Base-by-base conservation (phyloP, 2,329 filamentous ascomycete species). In the Sclerotinia subarctica region DNA sequence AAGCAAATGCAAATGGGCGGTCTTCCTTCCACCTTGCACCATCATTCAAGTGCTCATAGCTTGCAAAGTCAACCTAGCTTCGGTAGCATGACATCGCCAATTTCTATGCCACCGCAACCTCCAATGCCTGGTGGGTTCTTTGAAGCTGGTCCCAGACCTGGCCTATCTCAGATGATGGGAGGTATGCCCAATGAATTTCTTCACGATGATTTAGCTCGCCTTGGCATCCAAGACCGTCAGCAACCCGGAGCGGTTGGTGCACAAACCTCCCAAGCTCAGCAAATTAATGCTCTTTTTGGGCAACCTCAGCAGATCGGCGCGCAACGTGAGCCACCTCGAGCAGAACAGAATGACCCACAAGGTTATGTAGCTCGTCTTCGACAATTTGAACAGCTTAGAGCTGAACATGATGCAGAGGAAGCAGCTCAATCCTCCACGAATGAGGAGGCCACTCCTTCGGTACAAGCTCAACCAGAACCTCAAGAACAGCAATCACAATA, bases 41-140 rank as follows among this genome's bases (percentile, higher is more conserved):
- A 98, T 76, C 94, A 98, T 77, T 94, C 93, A 0, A 98, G 94
- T 77, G 92, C 93, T 11, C 94, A 98, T 74, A 98, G 94, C 77
- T 85, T 99, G 69, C 95, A 99, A 77, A 97, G 93, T 77, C 95
- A 99, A 79, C 94, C 94, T 29, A 98, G 94, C 80, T 97, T 95
- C 77, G 93, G 94, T 24, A 97, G 91, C 79, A 96, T 99, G 72
- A 89, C 92, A 3, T 96, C 93, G n/a, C 93, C 94, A 2, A 87
- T 90, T 68, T 88, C 87, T 15, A 76, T 78, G 71, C 52, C 83
- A 78, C 85, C 65, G 83, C 87, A 70, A 83, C 85, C 86, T 69
- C 83, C 85, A 24, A 70, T 76, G 21, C 70, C 71, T 54, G 70
- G 66, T 47, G 87, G 87, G 49, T 94, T 94, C 77, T 92, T 93